Base-by-base conservation (phyloP, 2,329 filamentous ascomycete species). In the Venturia effusa region DNA sequence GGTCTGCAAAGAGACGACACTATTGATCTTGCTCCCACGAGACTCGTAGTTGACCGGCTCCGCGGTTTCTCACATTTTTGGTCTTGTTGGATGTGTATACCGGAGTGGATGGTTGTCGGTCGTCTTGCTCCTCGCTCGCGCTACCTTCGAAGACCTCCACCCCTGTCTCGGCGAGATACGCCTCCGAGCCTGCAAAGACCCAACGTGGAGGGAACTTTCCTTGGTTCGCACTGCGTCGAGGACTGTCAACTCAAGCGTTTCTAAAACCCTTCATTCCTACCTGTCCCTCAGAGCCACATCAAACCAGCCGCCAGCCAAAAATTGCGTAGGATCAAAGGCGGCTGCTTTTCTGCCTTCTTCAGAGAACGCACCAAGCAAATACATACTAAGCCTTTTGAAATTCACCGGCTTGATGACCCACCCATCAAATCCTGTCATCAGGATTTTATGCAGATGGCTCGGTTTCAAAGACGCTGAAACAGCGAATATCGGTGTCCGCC, bases 351-450 rank as follows among this genome's bases (percentile, higher is more conserved):
- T 60, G 13, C 37, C 27, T 43, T 60, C 59, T 2, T 39, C 59
- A 11, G 59, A 40, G 59, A 60, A 43, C 6, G 59, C 59, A 3
- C 59, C 59, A 41, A 43, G 37, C 1, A 60, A n/a, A 11, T 40
- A 43, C 59, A 60, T 22, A 22, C 43, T 60, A 4, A 60, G 40
- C n/a, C 59, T 60, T 13, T 43, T 13, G 8, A 60, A 60, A 17
- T 60, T 43, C 15, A 96, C 88, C 0, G 91, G 91, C 70, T 96
- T 96, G 64, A 95, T 77, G 34, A 96, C 91, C 90, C 91, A 96
- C 30, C 88, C 92, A 68, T 96, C 91, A 68, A 96, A 96, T 0
- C 92, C 92, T 7, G 85, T 85, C 54, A 88, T 81, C 48, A 91
- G 82, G 68, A 96, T 96, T 0, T 75, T 82, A 48, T 87, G 79